A percentile compares a stretch with the other conserved stretches of the same genome.
These are phyloP conservation scores for Simplicillium aogashimaense DNA, from an alignment of 2,329 filamentous ascomycete genomes.

Conservation along the genomic window DNA sequence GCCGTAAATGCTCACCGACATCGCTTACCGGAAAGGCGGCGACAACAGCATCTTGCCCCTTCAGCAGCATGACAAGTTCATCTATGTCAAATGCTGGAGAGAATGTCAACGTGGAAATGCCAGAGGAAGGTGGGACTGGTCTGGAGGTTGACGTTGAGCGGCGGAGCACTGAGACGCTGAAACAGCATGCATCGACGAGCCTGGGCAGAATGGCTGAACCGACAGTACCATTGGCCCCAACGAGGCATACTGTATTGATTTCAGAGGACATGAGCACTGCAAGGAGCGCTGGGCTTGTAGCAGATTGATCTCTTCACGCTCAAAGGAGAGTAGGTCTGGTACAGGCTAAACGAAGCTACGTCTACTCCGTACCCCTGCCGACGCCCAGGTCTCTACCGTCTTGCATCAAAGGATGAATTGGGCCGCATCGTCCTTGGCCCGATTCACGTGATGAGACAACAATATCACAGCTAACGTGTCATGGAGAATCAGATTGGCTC, in stretches of 20 bases:
- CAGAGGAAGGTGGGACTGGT: constrained; percentile 14
- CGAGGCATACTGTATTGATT: constrained; percentile 21
- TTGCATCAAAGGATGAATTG: no score
- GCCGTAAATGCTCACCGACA: constrained; percentile 30
- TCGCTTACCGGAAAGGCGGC: constrained; percentile 25
- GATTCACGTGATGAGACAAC: no score
- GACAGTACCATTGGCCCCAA: constrained; percentile 27
- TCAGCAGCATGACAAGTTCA: constrained; percentile 34
- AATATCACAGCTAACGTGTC: no score
- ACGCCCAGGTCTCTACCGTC: no score
- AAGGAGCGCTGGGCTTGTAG: no score
- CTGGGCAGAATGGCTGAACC: constrained; percentile 26
- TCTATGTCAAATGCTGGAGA: constrained; percentile 17
- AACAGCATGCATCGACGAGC: constrained; percentile 23
- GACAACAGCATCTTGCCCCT: constrained; percentile 48
- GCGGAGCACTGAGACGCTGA: constrained; percentile 46
- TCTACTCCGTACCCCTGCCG: no score
- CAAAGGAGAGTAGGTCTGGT: no score
- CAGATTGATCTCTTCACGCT: no score
- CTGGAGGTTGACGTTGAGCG: constrained; percentile 25
- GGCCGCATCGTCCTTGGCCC: no score
- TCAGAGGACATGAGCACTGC: no score
- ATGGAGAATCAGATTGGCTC: no score
- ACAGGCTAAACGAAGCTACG: no score
- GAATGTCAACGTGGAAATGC: constrained; percentile 13